A percentile compares a stretch with the other conserved stretches of the same genome.
Evolutionary conservation across 768 basidiomycete genomes (phyloP).

Genomic region (Mrakia blollopis): DNA sequence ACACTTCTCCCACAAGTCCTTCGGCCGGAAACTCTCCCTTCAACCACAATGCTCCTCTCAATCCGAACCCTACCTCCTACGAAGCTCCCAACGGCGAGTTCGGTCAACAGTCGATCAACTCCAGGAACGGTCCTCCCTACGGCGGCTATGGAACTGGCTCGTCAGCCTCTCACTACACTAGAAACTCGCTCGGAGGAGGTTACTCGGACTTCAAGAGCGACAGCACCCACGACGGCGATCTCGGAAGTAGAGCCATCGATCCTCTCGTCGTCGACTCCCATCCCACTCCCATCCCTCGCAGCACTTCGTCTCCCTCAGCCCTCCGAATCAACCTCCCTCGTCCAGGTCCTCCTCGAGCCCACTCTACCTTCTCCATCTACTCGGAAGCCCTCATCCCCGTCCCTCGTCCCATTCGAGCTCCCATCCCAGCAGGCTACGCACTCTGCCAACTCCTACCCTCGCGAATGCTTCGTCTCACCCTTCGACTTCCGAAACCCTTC

Average conservation of each 20-base stretch:
- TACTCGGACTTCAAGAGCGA: background rate
- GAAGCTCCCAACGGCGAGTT: background rate
- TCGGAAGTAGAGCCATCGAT: background rate
- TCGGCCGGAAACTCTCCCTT: background rate
- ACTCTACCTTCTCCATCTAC: slow-evolving; percentile 20
- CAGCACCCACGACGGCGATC: background rate
- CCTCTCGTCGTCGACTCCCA: slow-evolving; percentile 30
- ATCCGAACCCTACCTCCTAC: background rate
- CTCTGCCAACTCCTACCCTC: slow-evolving; percentile 67
- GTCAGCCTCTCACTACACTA: slow-evolving; percentile 9
- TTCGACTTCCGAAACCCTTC: slow-evolving; percentile 56
- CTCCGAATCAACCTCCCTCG: background rate
- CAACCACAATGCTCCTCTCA: background rate
- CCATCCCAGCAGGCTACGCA: slow-evolving; percentile 61
- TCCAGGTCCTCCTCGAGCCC: background rate
- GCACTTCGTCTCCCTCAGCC: background rate
- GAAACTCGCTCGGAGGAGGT: background rate
- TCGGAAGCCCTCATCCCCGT: slow-evolving; percentile 23
- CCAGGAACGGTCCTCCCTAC: background rate
- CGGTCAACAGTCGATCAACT: background rate
- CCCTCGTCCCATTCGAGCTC: slow-evolving; percentile 28
- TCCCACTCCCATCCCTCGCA: slow-evolving; percentile 44
- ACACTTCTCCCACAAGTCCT: slow-evolving; percentile 24
- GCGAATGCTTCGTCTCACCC: slow-evolving; percentile 61
- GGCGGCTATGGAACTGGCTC: slow-evolving; percentile 2